Percentiles rank a stretch among this genome's conserved stretches.
These are phyloP conservation scores for Trametes polyzona DNA, from an alignment of 1,284 basidiomycete species.

Conservation along the genomic window DNA sequence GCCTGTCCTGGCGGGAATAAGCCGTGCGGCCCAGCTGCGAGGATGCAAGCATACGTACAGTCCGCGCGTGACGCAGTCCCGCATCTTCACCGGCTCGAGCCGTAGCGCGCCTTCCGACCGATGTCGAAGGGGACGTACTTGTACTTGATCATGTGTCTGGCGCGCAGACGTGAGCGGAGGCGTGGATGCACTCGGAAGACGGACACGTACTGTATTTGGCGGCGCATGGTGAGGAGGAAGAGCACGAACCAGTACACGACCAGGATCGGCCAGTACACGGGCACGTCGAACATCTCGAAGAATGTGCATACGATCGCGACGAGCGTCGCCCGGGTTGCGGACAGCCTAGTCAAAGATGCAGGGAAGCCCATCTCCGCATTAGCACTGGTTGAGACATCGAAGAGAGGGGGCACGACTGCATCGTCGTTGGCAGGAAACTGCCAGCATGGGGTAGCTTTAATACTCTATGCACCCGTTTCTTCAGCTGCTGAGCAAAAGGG, in stretches of 20 bases:
- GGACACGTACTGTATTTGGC: conserved; percentile 87
- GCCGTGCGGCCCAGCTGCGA: neutral
- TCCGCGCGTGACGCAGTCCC: conserved; percentile 18
- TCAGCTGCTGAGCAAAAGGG: too few species aligned
- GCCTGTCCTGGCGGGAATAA: neutral
- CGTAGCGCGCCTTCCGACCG: conserved; percentile 84
- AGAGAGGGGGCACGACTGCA: too few species aligned
- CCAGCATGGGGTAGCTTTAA: too few species aligned
- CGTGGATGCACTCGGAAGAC: too few species aligned
- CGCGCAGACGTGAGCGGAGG: neutral
- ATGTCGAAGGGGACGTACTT: conserved; percentile 93
- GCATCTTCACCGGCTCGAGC: conserved; percentile 5
- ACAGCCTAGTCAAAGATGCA: conserved; percentile 76
- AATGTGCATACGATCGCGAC: conserved; percentile 82
- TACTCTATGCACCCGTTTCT: too few species aligned
- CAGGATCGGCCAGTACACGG: conserved; percentile 98
- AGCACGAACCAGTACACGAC: conserved; percentile 92
- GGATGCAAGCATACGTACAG: neutral
- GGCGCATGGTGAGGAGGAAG: conserved; percentile 89
- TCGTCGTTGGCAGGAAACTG: too few species aligned
- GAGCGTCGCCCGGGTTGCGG: conserved; percentile 86
- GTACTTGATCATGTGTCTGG: conserved; percentile 98
- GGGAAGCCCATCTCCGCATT: too few species aligned
- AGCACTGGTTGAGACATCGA: too few species aligned
- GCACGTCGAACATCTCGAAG: conserved; percentile 88